Evolutionary conservation across 805 yeast species (phyloP).

Genomic region (Yarrowia bubula): DNA sequence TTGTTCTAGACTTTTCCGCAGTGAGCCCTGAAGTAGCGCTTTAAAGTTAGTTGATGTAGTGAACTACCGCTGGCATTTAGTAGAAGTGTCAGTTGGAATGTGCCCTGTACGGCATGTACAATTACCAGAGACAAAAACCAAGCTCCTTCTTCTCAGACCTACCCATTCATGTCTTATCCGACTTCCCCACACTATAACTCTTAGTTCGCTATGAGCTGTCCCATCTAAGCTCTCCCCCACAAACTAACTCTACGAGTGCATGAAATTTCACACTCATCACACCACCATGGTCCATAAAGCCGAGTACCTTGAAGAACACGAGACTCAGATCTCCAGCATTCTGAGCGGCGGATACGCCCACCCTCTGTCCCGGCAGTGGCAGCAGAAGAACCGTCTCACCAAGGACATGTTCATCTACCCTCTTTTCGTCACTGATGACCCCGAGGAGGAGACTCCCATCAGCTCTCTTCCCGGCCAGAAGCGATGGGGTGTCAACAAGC

Average conservation of each 20-base stretch:
- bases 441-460: constrained; percentile 74
- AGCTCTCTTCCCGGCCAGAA: constrained; percentile 84
- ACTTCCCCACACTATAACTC: too few species aligned
- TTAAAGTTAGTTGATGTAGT: neutral
- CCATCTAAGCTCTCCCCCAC: neutral
- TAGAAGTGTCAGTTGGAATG: too few species aligned
- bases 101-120: too few species aligned
- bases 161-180: too few species aligned
- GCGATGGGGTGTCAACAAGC: constrained; percentile 77
- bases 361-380: constrained; percentile 89
- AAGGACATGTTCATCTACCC: constrained; percentile 94
- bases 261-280: constrained; percentile 21
- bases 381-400: constrained; percentile 73
- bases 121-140: too few species aligned
- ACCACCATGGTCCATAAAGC: constrained; percentile 48
- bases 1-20: neutral
- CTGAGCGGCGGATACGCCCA: constrained; percentile 94
- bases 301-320: constrained; percentile 57
- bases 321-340: constrained; percentile 67
- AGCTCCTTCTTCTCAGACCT: too few species aligned
- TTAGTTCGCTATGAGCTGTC: neutral
- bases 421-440: constrained; percentile 74
- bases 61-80: too few species aligned
- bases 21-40: neutral
- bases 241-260: constrained; percentile 2